Evolutionary conservation across 192 early-diverging fungal species (phyloP).

Genomic region (Coemansia sp.): DNA sequence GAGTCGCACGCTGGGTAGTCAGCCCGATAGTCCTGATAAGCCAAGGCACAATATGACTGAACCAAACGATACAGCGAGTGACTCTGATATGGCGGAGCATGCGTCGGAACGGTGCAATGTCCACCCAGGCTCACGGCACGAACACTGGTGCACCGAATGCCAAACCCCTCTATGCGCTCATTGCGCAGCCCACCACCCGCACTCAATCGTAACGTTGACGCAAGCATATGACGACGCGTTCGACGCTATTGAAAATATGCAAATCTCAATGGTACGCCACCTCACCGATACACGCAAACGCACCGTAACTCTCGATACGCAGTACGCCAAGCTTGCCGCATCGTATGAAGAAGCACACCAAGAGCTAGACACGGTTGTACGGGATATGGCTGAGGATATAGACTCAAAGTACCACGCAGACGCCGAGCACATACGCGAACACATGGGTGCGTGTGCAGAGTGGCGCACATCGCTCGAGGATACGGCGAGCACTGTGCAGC

Average conservation of each 20-base stretch:
- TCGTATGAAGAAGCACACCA: constrained; percentile 16
- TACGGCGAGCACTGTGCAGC: constrained; percentile 30
- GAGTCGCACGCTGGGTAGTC: background rate
- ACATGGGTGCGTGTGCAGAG: constrained; percentile 4
- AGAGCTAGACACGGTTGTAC: constrained; percentile 7
- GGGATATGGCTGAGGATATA: background rate
- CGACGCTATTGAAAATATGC: constrained; percentile 39
- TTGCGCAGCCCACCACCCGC: constrained; percentile 27
- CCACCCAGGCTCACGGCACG: constrained; percentile 44
- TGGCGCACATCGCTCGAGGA: constrained; percentile 41
- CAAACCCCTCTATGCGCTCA: constrained; percentile 28
- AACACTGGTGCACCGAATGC: constrained; percentile 48
- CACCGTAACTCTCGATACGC: constrained; percentile 18
- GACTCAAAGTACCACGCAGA: background rate
- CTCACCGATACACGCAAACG: constrained; percentile 37
- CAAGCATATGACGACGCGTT: constrained; percentile 51
- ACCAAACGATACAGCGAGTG: too few species aligned
- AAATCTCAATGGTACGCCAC: constrained; percentile 26
- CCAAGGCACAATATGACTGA: too few species aligned
- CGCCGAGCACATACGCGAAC: background rate
- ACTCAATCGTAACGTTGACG: constrained; percentile 27
- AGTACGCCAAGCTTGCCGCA: background rate
- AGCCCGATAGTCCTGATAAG: background rate
- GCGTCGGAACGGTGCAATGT: constrained; percentile 33
- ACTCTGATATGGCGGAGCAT: too few species aligned